Conservation (phyloP, 2,329 filamentous ascomycete genomes). For the Pseudogymnoascus sp. region DNA sequence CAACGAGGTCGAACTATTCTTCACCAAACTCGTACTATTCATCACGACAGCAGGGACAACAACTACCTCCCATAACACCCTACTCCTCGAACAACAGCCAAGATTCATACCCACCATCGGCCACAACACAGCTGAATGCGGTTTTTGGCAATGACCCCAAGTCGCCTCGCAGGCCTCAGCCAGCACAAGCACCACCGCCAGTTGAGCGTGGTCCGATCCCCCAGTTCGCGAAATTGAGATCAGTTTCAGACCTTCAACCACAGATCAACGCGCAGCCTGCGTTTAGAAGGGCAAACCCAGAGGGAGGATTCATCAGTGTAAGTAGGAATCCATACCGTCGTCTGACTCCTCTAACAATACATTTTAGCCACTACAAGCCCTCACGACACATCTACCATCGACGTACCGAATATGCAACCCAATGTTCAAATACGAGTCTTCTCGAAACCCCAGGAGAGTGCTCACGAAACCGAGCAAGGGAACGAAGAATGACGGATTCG, state of each 20-base stretch:
- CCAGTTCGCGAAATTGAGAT: constrained; percentile 74
- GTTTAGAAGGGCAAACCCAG: constrained; percentile 87
- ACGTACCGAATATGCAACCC: constrained; percentile 99
- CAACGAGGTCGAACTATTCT: constrained; percentile 58
- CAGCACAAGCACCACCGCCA: constrained; percentile 36
- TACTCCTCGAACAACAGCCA: constrained; percentile 51
- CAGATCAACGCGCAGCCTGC: constrained; percentile 80
- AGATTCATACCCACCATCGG: constrained; percentile 63
- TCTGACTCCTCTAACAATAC: constrained; percentile 21
- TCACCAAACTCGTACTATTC: constrained; percentile 51
- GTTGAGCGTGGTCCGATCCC: constrained; percentile 64
- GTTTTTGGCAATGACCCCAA: constrained; percentile 50
- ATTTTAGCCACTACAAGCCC: constrained; percentile 77
- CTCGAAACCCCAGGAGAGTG: constrained; percentile 87
- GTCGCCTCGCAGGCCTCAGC: constrained; percentile 47
- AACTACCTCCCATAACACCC: constrained; percentile 65
- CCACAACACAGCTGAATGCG: constrained; percentile 63
- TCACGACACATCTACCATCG: constrained; percentile 85
- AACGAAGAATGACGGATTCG: constrained; percentile 95
- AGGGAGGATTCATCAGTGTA: constrained; percentile 96
- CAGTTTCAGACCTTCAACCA: constrained; percentile 66
- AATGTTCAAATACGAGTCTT: constrained; percentile 97
- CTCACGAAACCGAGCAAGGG: constrained; percentile 98
- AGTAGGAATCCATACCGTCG: constrained; percentile 29
- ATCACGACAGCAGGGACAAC: constrained; percentile 41